A percentile compares a stretch with the other conserved stretches of the same genome.
These are phyloP conservation scores for Trichothecium roseum DNA, from an alignment of 2,329 filamentous ascomycete species.

Conservation along the genomic window DNA sequence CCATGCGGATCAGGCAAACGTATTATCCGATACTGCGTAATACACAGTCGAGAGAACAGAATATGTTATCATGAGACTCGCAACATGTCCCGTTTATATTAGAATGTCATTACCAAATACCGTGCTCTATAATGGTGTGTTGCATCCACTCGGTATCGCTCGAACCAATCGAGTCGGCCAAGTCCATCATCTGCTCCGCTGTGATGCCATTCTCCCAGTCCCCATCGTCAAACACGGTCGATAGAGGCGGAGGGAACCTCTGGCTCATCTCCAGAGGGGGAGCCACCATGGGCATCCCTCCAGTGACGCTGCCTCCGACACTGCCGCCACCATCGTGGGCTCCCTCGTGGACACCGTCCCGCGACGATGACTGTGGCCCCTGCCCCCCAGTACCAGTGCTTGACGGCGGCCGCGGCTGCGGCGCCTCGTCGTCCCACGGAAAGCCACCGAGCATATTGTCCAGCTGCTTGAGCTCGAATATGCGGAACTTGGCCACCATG, in stretches of 20 bases:
- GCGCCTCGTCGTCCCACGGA: background rate
- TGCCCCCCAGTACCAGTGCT: background rate
- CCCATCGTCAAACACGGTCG: slow-evolving; percentile 11
- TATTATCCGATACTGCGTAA: too few relatives aligned
- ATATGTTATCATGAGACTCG: too few relatives aligned
- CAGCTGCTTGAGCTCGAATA: slow-evolving; percentile 33
- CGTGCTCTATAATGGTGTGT: slow-evolving; percentile 32
- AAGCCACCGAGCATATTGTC: slow-evolving; percentile 22
- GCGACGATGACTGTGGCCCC: background rate
- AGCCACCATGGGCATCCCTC: slow-evolving; percentile 2
- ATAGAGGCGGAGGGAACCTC: slow-evolving; percentile 7
- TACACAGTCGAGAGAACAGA: too few relatives aligned
- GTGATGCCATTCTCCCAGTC: slow-evolving; percentile 25
- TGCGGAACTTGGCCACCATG: slow-evolving; percentile 30
- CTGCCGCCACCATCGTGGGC: too few relatives aligned
- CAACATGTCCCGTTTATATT: too few relatives aligned
- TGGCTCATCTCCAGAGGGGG: slow-evolving; percentile 6
- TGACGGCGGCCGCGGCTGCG: slow-evolving; percentile 3
- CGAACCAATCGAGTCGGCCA: slow-evolving; percentile 35
- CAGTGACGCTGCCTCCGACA: too few relatives aligned
- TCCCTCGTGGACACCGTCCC: too few relatives aligned
- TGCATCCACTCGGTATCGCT: slow-evolving; percentile 34
- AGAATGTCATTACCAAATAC: slow-evolving; percentile 24
- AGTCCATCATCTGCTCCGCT: slow-evolving; percentile 33
- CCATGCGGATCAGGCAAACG: too few relatives aligned